These are phyloP conservation scores for Afroboletus lepidellus DNA, from an alignment of 1,284 basidiomycete species.

Conservation along the genomic window DNA sequence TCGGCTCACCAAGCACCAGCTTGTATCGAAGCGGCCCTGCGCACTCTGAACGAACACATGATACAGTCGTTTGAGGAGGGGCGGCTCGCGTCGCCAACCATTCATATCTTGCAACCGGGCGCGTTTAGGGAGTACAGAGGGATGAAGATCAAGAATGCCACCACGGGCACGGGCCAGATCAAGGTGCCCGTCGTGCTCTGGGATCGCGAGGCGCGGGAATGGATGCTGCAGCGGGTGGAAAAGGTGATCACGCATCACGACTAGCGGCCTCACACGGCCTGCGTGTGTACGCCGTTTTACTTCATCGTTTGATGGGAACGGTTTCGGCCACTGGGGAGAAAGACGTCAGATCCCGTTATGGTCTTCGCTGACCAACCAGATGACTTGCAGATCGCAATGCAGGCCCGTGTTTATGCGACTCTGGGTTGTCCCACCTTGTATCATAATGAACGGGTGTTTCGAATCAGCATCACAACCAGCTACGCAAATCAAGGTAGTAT, in stretches of 20 bases:
- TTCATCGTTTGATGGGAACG: neutral
- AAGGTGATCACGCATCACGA: neutral
- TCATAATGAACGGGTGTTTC: too few species aligned
- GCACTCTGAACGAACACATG: slow-evolving; percentile 1
- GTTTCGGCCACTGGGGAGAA: neutral
- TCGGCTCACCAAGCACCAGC: slow-evolving; percentile 6
- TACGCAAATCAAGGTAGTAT: too few species aligned
- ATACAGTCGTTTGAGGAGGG: neutral
- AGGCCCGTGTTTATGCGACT: neutral
- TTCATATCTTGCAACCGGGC: slow-evolving; percentile 14
- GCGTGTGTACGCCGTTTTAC: neutral
- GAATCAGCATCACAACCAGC: too few species aligned
- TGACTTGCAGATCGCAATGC: neutral
- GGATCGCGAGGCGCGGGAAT: slow-evolving; percentile 6
- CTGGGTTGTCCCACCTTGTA: too few species aligned
- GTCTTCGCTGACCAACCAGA: too few species aligned
- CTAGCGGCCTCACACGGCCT: neutral
- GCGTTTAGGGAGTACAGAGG: slow-evolving; percentile 21
- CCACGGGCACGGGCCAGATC: slow-evolving; percentile 13
- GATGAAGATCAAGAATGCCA: neutral
- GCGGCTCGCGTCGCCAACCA: slow-evolving; percentile 4
- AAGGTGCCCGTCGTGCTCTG: slow-evolving; percentile 16
- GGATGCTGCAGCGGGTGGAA: slow-evolving; percentile 10
- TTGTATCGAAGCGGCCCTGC: slow-evolving; percentile 7
- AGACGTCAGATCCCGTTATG: neutral